Percentiles rank a stretch among this genome's conserved stretches.
Conservation (phyloP, 257 asterid genomes). For the Petrea volubilis region DNA sequence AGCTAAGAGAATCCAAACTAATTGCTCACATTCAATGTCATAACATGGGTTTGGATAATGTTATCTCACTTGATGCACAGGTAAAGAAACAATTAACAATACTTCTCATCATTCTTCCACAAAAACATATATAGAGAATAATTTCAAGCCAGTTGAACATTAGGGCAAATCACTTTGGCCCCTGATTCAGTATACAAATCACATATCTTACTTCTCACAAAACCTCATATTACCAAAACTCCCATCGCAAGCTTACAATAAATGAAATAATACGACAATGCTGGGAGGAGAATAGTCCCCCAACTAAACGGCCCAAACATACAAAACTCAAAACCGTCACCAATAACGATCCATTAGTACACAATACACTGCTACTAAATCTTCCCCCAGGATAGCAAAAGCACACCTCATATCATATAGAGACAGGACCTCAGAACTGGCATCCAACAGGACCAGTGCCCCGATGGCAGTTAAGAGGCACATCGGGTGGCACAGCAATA, state of each 20-base stretch:
- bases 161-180: slow-evolving; percentile 13
- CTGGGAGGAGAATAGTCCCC: slow-evolving; percentile 34
- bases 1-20: background rate
- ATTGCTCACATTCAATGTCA: background rate
- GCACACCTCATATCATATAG: slow-evolving; percentile 54
- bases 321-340: slow-evolving; percentile 34
- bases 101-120: background rate
- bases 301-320: slow-evolving; percentile 39
- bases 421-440: slow-evolving; percentile 52
- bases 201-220: slow-evolving; percentile 24
- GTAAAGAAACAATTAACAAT: background rate
- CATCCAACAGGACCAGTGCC: slow-evolving; percentile 44
- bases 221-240: slow-evolving; percentile 32
- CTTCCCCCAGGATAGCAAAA: slow-evolving; percentile 40
- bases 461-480: slow-evolving; percentile 45
- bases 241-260: slow-evolving; percentile 41
- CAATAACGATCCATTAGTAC: slow-evolving; percentile 35
- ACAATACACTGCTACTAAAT: slow-evolving; percentile 31
- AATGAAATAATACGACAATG: slow-evolving; percentile 42
- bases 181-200: slow-evolving; percentile 9
- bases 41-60: too few relatives aligned
- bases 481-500: slow-evolving; percentile 41
- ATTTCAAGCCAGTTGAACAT: slow-evolving; percentile 21
- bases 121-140: slow-evolving; percentile 1
- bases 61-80: too few relatives aligned